A percentile compares a stretch with the other conserved stretches of the same genome.
Evolutionary conservation across 1,284 basidiomycete species (phyloP).

Genomic region (Anthracocystis walkeri): DNA sequence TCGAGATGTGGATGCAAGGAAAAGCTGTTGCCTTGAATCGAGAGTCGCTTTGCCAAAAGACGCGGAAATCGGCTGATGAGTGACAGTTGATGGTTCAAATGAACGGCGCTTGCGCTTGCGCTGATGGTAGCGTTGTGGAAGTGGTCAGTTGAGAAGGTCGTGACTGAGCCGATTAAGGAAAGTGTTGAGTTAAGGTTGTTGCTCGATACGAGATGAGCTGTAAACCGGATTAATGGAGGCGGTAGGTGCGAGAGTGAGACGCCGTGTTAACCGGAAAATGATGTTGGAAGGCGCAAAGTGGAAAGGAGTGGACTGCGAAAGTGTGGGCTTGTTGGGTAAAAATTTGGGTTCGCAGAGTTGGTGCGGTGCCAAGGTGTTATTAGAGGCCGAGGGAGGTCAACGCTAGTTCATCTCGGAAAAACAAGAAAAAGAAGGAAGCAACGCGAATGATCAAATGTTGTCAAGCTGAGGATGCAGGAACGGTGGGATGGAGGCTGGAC

Average conservation of each 20-base stretch:
- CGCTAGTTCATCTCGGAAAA: conserved; percentile 25
- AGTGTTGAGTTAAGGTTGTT: neutral
- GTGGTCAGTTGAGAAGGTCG: no score
- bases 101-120: neutral
- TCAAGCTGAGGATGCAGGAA: conserved; percentile 1
- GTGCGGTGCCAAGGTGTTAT: conserved; percentile 9
- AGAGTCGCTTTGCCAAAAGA: no score
- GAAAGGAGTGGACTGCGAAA: neutral
- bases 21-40: no score
- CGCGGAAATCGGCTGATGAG: neutral
- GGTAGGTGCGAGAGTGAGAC: neutral
- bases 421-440: conserved; percentile 5
- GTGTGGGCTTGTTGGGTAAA: neutral
- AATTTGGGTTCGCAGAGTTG: neutral
- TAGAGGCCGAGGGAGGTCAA: conserved; percentile 19
- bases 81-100: neutral
- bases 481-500: neutral
- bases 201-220: neutral
- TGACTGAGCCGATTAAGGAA: no score
- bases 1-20: no score
- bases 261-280: no score
- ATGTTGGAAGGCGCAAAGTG: neutral
- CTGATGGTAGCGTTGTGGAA: neutral
- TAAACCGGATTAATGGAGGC: neutral
- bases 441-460: conserved; percentile 2